A percentile compares a stretch with the other conserved stretches of the same genome.
These are phyloP conservation scores for Ceriops decandra DNA, from an alignment of 345 rosid species.

Conservation along the genomic window DNA sequence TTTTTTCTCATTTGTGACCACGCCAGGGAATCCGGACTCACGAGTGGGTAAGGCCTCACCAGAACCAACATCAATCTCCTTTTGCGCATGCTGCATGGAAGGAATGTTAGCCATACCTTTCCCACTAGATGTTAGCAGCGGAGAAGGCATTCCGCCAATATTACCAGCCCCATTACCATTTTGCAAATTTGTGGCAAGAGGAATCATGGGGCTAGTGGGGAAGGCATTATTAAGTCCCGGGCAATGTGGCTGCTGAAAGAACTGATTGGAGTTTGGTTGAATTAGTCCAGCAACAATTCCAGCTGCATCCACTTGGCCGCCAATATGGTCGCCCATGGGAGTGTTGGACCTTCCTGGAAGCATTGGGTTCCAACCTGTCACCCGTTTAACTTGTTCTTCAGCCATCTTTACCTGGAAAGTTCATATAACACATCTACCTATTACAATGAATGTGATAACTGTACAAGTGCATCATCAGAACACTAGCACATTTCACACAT, in stretches of 20 bases:
- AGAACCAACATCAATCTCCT: slow-evolving; percentile 9
- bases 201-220: slow-evolving; percentile 22
- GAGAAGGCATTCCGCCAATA: slow-evolving; percentile 19
- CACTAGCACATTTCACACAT: not conserved
- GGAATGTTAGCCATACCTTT: slow-evolving; percentile 19
- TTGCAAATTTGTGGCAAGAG: slow-evolving; percentile 10
- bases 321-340: slow-evolving; percentile 16
- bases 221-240: slow-evolving; percentile 30
- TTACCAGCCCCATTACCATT: slow-evolving; percentile 16
- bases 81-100: slow-evolving; percentile 20
- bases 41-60: slow-evolving; percentile 21
- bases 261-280: slow-evolving; percentile 38
- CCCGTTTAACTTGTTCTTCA: slow-evolving; percentile 88
- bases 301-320: slow-evolving; percentile 16
- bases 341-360: slow-evolving; percentile 49
- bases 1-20: slow-evolving; percentile 16
- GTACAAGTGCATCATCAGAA: slow-evolving; percentile 9
- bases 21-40: slow-evolving; percentile 26
- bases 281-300: slow-evolving; percentile 16
- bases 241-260: slow-evolving; percentile 42
- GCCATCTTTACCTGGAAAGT: slow-evolving; percentile 91
- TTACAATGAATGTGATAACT: slow-evolving; percentile 8
- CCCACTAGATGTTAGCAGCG: slow-evolving; percentile 16
- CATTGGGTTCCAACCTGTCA: slow-evolving; percentile 78
- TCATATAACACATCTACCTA: slow-evolving; percentile 16